These are phyloP conservation scores for Wallacemonas sp. DNA, from an alignment of 208 protist genomes.

Conservation along the genomic window DNA sequence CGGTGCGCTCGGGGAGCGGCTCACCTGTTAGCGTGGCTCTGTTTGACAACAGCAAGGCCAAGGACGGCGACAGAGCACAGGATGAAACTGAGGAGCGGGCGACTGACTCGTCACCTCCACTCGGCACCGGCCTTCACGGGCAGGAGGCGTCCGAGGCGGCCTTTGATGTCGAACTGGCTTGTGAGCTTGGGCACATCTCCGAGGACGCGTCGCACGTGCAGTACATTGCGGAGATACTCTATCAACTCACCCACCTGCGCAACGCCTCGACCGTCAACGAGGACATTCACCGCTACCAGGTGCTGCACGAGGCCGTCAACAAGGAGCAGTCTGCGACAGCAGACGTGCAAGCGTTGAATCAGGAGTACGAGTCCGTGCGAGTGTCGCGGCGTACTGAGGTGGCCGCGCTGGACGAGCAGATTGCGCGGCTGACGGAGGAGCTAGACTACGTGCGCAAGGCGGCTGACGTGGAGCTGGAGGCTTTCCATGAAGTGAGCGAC, in stretches of 20 bases:
- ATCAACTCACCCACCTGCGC: constrained; percentile 49
- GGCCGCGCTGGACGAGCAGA: constrained; percentile 53
- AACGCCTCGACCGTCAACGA: constrained; percentile 87
- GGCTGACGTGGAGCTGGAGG: constrained; percentile 70
- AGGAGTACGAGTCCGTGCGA: constrained; percentile 78
- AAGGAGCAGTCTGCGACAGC: constrained; percentile 84
- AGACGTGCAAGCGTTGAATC: constrained; percentile 89
- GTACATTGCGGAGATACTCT: constrained; percentile 41
- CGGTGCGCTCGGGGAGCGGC: not conserved
- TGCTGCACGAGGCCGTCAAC: constrained; percentile 88
- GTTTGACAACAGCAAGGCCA: not conserved
- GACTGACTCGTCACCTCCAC: too few relatives aligned
- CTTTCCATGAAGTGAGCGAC: constrained; percentile 55
- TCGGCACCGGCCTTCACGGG: too few relatives aligned
- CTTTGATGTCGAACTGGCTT: constrained; percentile 12
- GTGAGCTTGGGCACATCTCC: constrained; percentile 28
- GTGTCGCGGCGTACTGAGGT: constrained; percentile 65
- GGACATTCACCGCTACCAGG: constrained; percentile 81
- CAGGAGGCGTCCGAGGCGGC: too few relatives aligned
- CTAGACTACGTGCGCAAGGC: constrained; percentile 65
- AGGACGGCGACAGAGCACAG: constrained; percentile 1
- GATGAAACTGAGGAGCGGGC: too few relatives aligned
- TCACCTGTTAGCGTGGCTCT: not conserved
- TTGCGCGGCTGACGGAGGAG: constrained; percentile 67
- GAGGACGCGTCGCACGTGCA: constrained; percentile 39